Percentiles rank a stretch among this genome's conserved stretches.
These are phyloP conservation scores for Nigrograna mackinnonii DNA, from an alignment of 2,329 filamentous ascomycete species.

Conservation along the genomic window DNA sequence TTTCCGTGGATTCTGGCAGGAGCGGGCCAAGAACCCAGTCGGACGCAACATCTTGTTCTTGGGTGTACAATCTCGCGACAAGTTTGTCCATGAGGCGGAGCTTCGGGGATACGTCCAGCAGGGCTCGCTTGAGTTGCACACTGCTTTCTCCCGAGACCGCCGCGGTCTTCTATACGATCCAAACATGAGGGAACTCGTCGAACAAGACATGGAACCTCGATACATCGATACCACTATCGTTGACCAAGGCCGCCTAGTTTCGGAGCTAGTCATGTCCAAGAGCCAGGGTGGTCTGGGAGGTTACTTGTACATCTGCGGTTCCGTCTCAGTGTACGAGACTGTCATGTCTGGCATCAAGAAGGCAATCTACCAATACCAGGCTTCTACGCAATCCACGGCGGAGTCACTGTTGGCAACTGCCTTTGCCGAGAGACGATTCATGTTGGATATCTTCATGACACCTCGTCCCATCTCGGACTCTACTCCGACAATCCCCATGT, in stretches of 20 bases:
- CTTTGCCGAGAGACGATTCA: constrained; percentile 60
- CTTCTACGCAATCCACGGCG: constrained; percentile 55
- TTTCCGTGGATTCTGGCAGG: constrained; percentile 59
- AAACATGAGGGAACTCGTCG: constrained; percentile 47
- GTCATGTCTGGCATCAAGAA: constrained; percentile 59
- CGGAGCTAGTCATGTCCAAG: constrained; percentile 60
- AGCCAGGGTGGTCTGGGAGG: constrained; percentile 56
- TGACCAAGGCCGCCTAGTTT: constrained; percentile 54
- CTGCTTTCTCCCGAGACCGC: constrained; percentile 56
- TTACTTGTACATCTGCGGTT: constrained; percentile 56
- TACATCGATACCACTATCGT: constrained; percentile 58
- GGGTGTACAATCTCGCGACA: constrained; percentile 57
- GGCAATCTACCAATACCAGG: constrained; percentile 58
- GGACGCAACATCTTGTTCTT: constrained; percentile 56
- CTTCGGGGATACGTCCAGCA: constrained; percentile 50
- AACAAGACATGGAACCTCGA: constrained; percentile 53
- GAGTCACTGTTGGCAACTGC: constrained; percentile 57
- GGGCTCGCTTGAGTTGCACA: constrained; percentile 55
- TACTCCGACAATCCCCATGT: constrained; percentile 54
- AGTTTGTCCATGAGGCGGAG: constrained; percentile 56
- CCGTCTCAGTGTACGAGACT: constrained; percentile 54
- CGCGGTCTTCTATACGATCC: constrained; percentile 52
- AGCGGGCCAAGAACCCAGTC: constrained; percentile 45
- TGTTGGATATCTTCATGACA: constrained; percentile 62
- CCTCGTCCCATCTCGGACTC: constrained; percentile 57